These are phyloP conservation scores for Afroboletus lepidellus DNA, from an alignment of 1,284 basidiomycete genomes.

Conservation along the genomic window DNA sequence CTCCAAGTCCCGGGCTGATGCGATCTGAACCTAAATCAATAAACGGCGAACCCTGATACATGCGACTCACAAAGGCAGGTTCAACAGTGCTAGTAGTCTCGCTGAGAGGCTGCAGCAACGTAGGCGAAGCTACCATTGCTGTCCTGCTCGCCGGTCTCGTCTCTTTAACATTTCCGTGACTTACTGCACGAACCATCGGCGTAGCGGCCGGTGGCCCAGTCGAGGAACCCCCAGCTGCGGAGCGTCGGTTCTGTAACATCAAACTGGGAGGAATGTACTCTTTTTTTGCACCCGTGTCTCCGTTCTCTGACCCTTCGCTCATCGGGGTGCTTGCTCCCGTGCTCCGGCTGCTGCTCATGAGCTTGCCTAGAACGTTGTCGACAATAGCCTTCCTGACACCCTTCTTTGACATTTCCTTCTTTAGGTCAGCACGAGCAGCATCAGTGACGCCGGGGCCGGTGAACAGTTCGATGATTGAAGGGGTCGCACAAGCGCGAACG, in stretches of 20 bases:
- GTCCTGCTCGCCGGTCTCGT: conserved; percentile 59
- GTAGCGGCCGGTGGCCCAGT: conserved; percentile 28
- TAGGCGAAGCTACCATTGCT: conserved; percentile 44
- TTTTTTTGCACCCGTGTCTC: conserved; percentile 46
- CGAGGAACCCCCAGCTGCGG: conserved; percentile 35
- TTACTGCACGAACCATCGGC: conserved; percentile 46
- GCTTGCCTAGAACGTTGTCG: conserved; percentile 63
- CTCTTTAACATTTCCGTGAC: conserved; percentile 47
- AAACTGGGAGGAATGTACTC: conserved; percentile 76
- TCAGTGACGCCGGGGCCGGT: conserved; percentile 78
- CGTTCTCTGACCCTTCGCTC: conserved; percentile 60
- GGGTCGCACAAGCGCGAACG: conserved; percentile 84
- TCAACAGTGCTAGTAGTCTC: conserved; percentile 47
- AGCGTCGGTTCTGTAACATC: conserved; percentile 53
- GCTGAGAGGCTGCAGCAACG: conserved; percentile 38
- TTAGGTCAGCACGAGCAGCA: conserved; percentile 87
- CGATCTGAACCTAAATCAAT: conserved; percentile 54
- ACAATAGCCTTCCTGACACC: conserved; percentile 84
- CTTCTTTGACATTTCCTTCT: conserved; percentile 86
- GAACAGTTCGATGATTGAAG: conserved; percentile 83
- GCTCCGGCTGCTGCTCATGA: conserved; percentile 45
- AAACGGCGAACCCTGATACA: neutral
- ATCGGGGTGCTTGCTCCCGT: conserved; percentile 41
- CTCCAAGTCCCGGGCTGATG: conserved; percentile 83
- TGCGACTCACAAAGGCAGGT: conserved; percentile 65